Percentiles rank a stretch among this genome's conserved stretches.
These are phyloP conservation scores for Tricholoma flavovirens DNA, from an alignment of 768 basidiomycete genomes.

Conservation along the genomic window DNA sequence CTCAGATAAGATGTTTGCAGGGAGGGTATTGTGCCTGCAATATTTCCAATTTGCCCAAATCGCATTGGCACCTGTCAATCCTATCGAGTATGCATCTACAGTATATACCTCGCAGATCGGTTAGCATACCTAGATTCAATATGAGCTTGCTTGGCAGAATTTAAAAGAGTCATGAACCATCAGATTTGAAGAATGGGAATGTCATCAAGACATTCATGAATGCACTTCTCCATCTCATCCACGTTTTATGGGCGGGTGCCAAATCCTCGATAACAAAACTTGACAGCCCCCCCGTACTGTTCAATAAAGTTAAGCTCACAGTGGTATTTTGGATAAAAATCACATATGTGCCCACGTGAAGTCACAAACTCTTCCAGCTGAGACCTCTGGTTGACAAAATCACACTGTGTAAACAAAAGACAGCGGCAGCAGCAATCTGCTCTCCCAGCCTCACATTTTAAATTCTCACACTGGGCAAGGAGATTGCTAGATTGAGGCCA, in stretches of 20 bases:
- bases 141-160: neutral
- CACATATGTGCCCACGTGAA: constrained; percentile 19
- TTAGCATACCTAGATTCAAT: neutral
- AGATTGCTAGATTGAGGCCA: constrained; percentile 14
- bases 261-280: constrained; percentile 22
- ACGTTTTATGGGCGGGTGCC: constrained; percentile 15
- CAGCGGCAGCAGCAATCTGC: constrained; percentile 16
- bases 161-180: constrained; percentile 9
- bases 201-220: constrained; percentile 21
- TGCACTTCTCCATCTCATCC: constrained; percentile 23
- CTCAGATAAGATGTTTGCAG: neutral
- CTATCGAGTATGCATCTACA: neutral
- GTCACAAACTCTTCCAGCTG: constrained; percentile 20
- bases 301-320: constrained; percentile 9
- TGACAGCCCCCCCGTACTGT: constrained; percentile 28
- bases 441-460: constrained; percentile 15
- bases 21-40: neutral
- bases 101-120: neutral
- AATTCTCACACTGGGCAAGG: constrained; percentile 3
- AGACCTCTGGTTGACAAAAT: too few relatives aligned
- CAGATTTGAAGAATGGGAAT: constrained; percentile 19
- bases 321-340: constrained; percentile 34
- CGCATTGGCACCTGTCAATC: neutral
- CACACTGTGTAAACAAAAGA: constrained; percentile 7
- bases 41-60: neutral